Conservation (phyloP, 2,329 filamentous ascomycete genomes). For the Xylaria sp. region DNA sequence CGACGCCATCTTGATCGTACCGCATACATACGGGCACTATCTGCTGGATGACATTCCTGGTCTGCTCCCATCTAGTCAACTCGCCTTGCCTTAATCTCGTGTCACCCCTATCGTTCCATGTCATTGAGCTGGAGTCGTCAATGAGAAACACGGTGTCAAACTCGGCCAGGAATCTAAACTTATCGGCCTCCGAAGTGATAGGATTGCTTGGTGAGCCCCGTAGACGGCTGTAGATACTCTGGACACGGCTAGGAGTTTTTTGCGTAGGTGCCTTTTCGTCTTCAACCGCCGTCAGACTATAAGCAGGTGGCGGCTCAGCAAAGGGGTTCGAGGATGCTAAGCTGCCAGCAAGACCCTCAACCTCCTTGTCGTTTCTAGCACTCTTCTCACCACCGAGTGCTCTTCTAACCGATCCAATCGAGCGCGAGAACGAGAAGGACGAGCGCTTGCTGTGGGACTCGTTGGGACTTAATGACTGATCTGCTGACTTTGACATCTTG, state of each 20-base stretch:
- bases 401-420: conserved; percentile 26
- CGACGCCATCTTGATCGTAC: conserved; percentile 85
- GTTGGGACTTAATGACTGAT: conserved; percentile 11
- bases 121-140: conserved; percentile 92
- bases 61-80: conserved; percentile 74
- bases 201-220: conserved; percentile 2
- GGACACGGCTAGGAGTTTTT: not conserved
- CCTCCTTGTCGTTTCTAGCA: not conserved
- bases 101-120: conserved; percentile 59
- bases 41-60: conserved; percentile 71
- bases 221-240: conserved; percentile 22
- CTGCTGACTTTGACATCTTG: conserved; percentile 27
- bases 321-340: conserved; percentile 26
- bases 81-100: not conserved
- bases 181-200: conserved; percentile 35
- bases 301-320: conserved; percentile 39
- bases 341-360: not conserved
- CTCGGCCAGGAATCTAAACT: conserved; percentile 71
- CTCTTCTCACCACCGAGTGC: conserved; percentile 25
- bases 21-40: conserved; percentile 85
- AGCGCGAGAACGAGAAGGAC: conserved; percentile 31
- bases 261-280: conserved; percentile 2
- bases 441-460: conserved; percentile 20
- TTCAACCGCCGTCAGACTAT: conserved; percentile 27
- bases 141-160: conserved; percentile 94